Evolutionary conservation across 768 basidiomycete genomes (phyloP), one percentile per base, ranked within the genome.

Genomic region (Mycena vitilis): DNA sequence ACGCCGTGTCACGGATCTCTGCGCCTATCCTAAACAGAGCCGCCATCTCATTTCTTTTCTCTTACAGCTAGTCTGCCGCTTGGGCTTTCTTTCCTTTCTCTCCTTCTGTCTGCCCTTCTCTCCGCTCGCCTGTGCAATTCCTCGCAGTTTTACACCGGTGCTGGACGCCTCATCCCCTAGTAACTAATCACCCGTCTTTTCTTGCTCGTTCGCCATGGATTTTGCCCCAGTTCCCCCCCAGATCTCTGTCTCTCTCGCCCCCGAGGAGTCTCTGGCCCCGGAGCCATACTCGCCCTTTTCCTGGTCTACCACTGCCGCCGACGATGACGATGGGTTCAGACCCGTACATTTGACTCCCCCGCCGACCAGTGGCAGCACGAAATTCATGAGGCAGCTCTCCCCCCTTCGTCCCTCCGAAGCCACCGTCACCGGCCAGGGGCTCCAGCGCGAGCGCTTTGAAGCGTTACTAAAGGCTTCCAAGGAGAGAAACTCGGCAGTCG

Each of bases 231-330:
- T 82, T 65, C 79, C 92, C 73, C 92, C 92, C 71, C 82, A 86
- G 70, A 94, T 95, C 72, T 86, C 84, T 72, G 87, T 95, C 74
- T 93, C 90, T 23, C 87, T 84, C 40, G 87, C 92, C 55, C 87
- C 89, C 4, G 86, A 86, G n/a, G 82, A 86, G 71, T 84, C 86
- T 57, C 77, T 79, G 49, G 61, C 74, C 38, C 71, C 79, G 38
- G 89, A 91, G 75, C 88, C 89, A 4, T 88, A 82, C 76, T 92
- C 91, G 62, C 90, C 91, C 11, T 90, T 91, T 72, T 76, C 81
- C n/a, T 75, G 64, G 75, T 30, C 72, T 75, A 38, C 71, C 73
- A 66, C 76, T 76, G 65, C 63, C 76, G 55, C 69, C 68, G 45
- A 71, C 7, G 82, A 85, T 59, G 83, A 84, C 42, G 86, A 90